A percentile compares a stretch with the other conserved stretches of the same genome.
Conservation (phyloP, 2,329 filamentous ascomycete genomes). For the Leptographium wingfieldii region DNA sequence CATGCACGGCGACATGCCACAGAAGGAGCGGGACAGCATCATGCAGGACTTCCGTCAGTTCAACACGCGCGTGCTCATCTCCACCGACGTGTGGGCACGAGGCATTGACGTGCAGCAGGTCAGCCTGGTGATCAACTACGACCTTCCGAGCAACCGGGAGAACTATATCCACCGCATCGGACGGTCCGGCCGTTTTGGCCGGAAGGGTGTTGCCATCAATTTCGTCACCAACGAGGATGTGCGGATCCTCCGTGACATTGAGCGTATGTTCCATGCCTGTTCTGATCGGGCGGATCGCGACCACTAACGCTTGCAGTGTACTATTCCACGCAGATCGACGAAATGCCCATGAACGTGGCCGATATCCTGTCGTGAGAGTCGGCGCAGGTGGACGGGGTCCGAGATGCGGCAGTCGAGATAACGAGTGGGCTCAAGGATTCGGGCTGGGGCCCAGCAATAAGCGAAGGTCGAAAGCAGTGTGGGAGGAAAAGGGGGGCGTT, state of each 20-base stretch:
- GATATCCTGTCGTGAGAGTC: constrained; percentile 31
- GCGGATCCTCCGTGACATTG: constrained; percentile 91
- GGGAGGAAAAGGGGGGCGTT: constrained; percentile 1
- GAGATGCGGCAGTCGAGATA: background rate
- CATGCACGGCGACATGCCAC: constrained; percentile 99
- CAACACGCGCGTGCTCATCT: constrained; percentile 90
- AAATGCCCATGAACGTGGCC: constrained; percentile 95
- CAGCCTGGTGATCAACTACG: constrained; percentile 97
- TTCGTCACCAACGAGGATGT: constrained; percentile 98
- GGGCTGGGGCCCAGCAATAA: background rate
- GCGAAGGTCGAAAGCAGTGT: background rate
- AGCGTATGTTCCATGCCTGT: constrained; percentile 46
- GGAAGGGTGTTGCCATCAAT: constrained; percentile 99
- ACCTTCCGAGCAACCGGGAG: constrained; percentile 94
- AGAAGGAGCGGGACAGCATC: constrained; percentile 95
- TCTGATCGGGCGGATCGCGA: background rate
- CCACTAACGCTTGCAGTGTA: constrained; percentile 45
- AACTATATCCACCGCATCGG: constrained; percentile 99
- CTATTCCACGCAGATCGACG: constrained; percentile 93
- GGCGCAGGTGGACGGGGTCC: background rate
- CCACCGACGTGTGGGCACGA: constrained; percentile 94
- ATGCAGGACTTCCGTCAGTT: constrained; percentile 99
- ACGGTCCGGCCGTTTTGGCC: constrained; percentile 85
- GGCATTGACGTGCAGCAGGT: constrained; percentile 99
- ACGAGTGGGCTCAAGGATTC: background rate